phyloP scores from a whole-genome alignment of 2,329 filamentous ascomycete genomes.

The Setomelanomma holmii region DNA sequence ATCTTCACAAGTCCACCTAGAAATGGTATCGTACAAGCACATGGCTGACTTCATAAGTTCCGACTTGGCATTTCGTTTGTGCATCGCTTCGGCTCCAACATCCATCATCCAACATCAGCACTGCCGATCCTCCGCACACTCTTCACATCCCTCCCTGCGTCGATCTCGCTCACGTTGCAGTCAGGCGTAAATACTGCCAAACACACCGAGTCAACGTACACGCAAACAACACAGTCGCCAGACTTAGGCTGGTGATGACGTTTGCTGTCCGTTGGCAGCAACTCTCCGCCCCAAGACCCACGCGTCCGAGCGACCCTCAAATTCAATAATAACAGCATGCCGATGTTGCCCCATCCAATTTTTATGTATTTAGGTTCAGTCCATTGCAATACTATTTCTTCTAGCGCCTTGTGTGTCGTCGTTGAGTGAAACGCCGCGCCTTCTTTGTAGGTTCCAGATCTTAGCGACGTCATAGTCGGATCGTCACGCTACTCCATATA shows the following conservation, averaged over 20 bases:
- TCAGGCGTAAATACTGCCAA: background rate
- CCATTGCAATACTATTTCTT: constrained; percentile 8
- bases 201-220: background rate
- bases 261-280: background rate
- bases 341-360: constrained; percentile 11
- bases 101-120: constrained; percentile 3
- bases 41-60: too few relatives aligned
- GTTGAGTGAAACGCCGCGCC: constrained; percentile 10
- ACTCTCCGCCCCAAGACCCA: constrained; percentile 5
- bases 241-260: background rate
- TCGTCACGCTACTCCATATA: constrained; percentile 28
- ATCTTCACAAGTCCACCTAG: too few relatives aligned
- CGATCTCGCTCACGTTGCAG: constrained; percentile 1
- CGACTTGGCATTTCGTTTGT: background rate
- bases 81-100: background rate
- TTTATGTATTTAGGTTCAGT: background rate
- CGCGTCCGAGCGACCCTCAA: constrained; percentile 12
- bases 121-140: constrained; percentile 6
- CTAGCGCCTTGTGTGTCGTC: constrained; percentile 22
- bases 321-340: constrained; percentile 8
- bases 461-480: constrained; percentile 32
- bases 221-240: background rate
- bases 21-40: too few relatives aligned
- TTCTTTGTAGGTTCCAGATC: constrained; percentile 9
- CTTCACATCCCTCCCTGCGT: background rate